Evolutionary conservation across 225 moss, liverwort and hornwort genomes (phyloP), one percentile per base, ranked within the genome.

Genomic region (Straminergon stramineum): DNA sequence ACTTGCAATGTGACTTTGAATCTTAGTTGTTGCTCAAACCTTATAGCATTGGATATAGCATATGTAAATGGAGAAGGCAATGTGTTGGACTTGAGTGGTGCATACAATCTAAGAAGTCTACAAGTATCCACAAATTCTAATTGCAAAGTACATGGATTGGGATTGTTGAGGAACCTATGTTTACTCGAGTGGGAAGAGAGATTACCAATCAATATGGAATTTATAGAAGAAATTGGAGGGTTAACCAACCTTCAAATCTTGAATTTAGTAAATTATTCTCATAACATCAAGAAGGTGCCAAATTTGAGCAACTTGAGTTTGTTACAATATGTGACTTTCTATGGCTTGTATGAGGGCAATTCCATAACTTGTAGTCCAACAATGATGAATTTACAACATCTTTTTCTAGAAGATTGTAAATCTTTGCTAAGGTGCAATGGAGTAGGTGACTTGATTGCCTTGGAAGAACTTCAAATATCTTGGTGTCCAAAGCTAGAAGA

Each of bases 181-280:
- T 3, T 78, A 55, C 6, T 78, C 0, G 5, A 55, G 5, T 55
- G 23, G 78, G 1, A 0, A 20, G 22, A 22, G 4, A 23, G 0
- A 4, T 8, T 23, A 9, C 55, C 52, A 78, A 55, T 5, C 4
- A 35, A 55, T 24, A 10, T 34, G 35, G 14, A 20, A 5, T 52
- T 55, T 15, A 78, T 55, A 35, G 23, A 55, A 78, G 35, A 52
- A 15, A 79, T 79, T 56, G 78, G 11, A 55, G 37, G 35, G 6
- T 55, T 79, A 52, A 79, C 78, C 8, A 79, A 56, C 24, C 37
- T 79, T 37, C 79, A 56, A 56, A 16, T 35, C 24, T 37, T 79
- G 24, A 24, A 15, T 37, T 9, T 73, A 27, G 1, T 0, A 7
- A 8, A 1, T 8, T 0, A 0, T 15, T 0, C 0, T 39, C 4